These are phyloP conservation scores for Skeletonema grethae DNA, from an alignment of 108 stramenopile genomes.

Conservation along the genomic window DNA sequence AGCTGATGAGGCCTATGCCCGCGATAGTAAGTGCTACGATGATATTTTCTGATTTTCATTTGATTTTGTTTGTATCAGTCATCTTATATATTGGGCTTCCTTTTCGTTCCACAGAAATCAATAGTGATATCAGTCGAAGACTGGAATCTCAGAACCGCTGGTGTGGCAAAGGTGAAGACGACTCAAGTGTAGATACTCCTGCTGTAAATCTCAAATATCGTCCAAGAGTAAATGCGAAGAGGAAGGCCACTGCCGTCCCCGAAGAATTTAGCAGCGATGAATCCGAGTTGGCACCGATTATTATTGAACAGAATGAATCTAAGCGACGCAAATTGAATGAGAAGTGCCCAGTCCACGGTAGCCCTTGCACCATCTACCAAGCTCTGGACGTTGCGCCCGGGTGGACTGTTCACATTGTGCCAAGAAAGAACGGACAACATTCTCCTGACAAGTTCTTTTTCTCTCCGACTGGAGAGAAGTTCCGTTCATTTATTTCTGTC, in stretches of 20 bases:
- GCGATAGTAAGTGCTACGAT: neutral
- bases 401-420: neutral
- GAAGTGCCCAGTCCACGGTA: neutral
- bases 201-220: neutral
- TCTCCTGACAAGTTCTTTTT: conserved; percentile 8
- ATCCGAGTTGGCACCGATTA: neutral
- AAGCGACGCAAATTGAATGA: conserved; percentile 1
- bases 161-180: neutral
- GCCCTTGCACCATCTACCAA: neutral
- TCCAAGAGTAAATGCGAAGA: conserved; percentile 1
- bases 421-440: conserved; percentile 2
- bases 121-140: neutral
- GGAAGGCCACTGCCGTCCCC: neutral
- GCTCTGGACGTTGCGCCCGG: conserved; percentile 1
- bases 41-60: neutral
- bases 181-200: neutral
- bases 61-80: neutral
- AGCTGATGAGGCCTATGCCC: neutral
- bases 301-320: conserved; percentile 1
- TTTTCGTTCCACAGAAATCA: neutral
- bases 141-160: neutral
- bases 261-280: conserved; percentile 4
- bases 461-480: conserved; percentile 5
- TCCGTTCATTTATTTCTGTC: neutral
- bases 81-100: neutral